These are phyloP conservation scores for Trichosporon sp. DNA, from an alignment of 1,284 basidiomycete genomes.

Conservation along the genomic window DNA sequence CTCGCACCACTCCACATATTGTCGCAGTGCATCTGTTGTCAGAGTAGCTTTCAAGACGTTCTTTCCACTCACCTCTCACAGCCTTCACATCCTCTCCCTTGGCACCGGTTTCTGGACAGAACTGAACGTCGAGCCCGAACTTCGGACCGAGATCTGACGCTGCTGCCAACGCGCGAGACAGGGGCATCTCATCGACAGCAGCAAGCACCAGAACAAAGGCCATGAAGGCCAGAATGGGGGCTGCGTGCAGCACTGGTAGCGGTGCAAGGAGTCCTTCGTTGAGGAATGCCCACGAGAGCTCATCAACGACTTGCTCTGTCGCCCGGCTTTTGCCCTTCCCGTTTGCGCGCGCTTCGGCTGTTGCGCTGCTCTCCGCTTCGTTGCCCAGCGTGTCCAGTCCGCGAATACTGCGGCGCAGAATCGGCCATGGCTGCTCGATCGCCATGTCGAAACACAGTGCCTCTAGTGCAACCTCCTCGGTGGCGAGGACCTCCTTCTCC, in stretches of 20 bases:
- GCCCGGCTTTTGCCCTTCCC: conserved; percentile 18
- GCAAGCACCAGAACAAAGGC: conserved; percentile 28
- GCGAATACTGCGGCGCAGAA: conserved; percentile 60
- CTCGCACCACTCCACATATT: conserved; percentile 16
- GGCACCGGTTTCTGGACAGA: conserved; percentile 13
- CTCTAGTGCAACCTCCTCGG: conserved; percentile 78
- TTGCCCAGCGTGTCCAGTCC: conserved; percentile 21
- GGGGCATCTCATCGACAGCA: conserved; percentile 18
- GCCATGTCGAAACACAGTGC: conserved; percentile 87
- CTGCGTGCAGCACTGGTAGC: conserved; percentile 25
- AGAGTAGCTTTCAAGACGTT: background rate
- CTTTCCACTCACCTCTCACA: conserved; percentile 29
- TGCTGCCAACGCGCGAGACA: conserved; percentile 15
- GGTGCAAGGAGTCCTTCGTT: conserved; percentile 30
- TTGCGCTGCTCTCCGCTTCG: conserved; percentile 3
- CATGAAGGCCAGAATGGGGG: conserved; percentile 27
- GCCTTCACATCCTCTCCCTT: conserved; percentile 17
- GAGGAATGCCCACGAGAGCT: conserved; percentile 29
- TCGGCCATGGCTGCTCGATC: conserved; percentile 72
- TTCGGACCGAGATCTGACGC: conserved; percentile 26
- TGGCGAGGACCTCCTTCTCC: conserved; percentile 65
- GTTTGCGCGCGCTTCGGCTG: background rate
- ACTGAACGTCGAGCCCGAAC: conserved; percentile 28
- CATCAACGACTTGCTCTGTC: conserved; percentile 19
- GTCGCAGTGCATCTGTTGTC: conserved; percentile 9